These are phyloP conservation scores for Posidonia oceanica DNA, from an alignment of 116 monocot species.

Conservation along the genomic window DNA sequence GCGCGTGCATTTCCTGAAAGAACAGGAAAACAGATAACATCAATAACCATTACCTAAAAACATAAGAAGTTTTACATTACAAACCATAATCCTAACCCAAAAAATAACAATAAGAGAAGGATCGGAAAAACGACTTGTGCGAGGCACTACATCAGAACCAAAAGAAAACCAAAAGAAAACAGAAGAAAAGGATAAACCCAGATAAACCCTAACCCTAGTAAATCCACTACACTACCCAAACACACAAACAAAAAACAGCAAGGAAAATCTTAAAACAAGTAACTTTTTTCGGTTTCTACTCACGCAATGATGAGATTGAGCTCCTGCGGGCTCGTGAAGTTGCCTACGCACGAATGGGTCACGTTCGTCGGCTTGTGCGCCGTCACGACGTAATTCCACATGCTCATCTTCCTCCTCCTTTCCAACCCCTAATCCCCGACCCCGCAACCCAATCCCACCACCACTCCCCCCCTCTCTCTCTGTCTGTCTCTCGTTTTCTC, in stretches of 20 bases:
- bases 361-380: slow-evolving; percentile 99
- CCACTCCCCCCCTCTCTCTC: not conserved
- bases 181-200: no score
- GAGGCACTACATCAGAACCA: no score
- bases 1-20: slow-evolving; percentile 91
- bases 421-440: not conserved
- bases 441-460: not conserved
- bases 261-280: not conserved
- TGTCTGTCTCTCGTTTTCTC: not conserved
- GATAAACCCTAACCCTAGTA: not conserved
- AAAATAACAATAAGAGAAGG: not conserved
- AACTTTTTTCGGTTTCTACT: not conserved
- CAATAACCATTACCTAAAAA: not conserved
- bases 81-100: not conserved
- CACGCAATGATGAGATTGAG: slow-evolving; percentile 98
- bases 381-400: slow-evolving; percentile 99
- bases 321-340: slow-evolving; percentile 93
- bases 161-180: no score
- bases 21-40: not conserved
- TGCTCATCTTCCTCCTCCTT: slow-evolving; percentile 44
- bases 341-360: slow-evolving; percentile 96
- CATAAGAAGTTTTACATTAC: not conserved
- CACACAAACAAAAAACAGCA: not conserved
- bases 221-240: not conserved
- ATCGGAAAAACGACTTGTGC: not conserved